phyloP scores from a whole-genome alignment of 2,329 filamentous ascomycete species.

The Pseudopithomyces maydicus region DNA sequence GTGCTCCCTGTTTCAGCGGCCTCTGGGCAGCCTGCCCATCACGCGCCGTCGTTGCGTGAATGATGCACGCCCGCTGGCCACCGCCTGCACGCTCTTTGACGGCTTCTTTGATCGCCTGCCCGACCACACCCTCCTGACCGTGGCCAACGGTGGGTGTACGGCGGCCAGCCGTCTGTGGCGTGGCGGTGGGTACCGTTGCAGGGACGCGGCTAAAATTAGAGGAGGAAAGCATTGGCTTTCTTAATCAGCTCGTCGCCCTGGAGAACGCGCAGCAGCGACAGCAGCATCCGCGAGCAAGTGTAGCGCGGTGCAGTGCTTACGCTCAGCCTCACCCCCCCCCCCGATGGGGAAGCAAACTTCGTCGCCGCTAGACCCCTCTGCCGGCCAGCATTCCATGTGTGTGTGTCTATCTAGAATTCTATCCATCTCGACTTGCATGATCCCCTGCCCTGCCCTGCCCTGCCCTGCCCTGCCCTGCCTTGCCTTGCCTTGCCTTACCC shows the following conservation, averaged over 20 bases:
- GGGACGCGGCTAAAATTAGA: conserved; percentile 11
- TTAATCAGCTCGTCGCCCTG: conserved; percentile 15
- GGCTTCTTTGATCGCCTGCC: not conserved
- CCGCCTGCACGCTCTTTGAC: not conserved
- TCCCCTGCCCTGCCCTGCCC: no score
- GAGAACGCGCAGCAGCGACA: conserved; percentile 10
- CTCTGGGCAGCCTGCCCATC: conserved; percentile 27
- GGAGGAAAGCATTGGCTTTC: conserved; percentile 2
- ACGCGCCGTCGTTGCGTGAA: not conserved
- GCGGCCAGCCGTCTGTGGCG: conserved; percentile 12
- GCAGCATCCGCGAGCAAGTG: not conserved
- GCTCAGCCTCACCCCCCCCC: no score
- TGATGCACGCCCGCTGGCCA: not conserved
- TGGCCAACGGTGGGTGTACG: not conserved
- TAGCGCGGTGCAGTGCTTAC: no score
- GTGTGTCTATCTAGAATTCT: not conserved
- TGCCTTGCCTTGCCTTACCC: no score
- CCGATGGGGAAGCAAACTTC: no score
- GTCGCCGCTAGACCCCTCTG: not conserved
- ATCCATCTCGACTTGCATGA: not conserved
- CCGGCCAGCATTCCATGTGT: no score
- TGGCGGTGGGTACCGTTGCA: not conserved
- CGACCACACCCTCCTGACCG: not conserved
- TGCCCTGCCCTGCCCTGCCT: no score
- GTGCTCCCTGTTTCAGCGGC: conserved; percentile 18